Percentiles rank a stretch among this genome's conserved stretches.
Conservation (phyloP, 2,329 filamentous ascomycete genomes). For the Passalora sequoiae region DNA sequence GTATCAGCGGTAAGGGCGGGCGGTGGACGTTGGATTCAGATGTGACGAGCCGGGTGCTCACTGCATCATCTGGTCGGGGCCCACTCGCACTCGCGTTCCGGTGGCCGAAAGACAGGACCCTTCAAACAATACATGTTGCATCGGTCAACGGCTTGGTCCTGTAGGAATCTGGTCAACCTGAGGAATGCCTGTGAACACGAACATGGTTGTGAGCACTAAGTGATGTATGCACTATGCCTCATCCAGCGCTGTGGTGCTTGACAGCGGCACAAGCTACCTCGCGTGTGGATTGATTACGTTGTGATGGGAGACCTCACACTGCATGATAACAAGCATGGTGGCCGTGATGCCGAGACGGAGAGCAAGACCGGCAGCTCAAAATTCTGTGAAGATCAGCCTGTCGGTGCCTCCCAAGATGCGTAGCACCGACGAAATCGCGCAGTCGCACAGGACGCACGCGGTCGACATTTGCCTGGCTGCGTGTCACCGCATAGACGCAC, state of each 20-base stretch:
- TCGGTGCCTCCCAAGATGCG: no score
- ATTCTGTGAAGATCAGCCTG: no score
- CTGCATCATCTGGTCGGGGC: constrained; percentile 1
- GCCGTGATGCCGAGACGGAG: constrained; percentile 1
- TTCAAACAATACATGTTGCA: neutral
- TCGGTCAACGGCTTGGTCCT: no score
- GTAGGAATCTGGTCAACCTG: no score
- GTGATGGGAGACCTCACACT: neutral
- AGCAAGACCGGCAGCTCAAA: constrained; percentile 4
- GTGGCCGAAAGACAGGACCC: neutral
- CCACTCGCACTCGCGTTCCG: neutral
- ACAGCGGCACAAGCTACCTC: constrained; percentile 9
- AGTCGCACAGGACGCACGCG: constrained; percentile 11
- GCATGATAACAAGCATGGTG: neutral
- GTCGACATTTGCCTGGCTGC: constrained; percentile 4
- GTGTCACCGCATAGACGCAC: constrained; percentile 3
- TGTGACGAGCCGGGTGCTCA: constrained; percentile 8
- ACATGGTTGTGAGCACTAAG: no score
- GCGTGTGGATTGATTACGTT: no score
- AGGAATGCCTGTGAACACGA: neutral
- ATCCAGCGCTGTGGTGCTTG: constrained; percentile 3
- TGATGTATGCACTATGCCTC: constrained; percentile 6
- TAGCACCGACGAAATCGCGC: no score
- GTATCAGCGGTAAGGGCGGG: constrained; percentile 8
- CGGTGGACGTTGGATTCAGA: neutral